phyloP scores from a whole-genome alignment of 805 yeast species.

The Metschnikowia chrysomelidarum region DNA sequence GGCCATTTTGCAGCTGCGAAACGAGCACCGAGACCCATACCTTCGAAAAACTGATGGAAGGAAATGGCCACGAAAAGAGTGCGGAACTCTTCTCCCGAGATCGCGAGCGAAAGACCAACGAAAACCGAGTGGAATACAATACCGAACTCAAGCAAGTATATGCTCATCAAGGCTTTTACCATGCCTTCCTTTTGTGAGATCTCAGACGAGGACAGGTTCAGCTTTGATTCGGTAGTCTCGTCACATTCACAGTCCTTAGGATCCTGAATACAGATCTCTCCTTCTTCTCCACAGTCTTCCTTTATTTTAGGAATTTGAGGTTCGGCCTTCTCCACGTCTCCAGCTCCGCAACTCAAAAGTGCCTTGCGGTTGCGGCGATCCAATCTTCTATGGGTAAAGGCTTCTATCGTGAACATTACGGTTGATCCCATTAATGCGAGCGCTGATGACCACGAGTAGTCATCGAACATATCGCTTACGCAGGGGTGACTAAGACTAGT shows the following conservation, averaged over 20 bases:
- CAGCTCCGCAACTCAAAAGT: too few species aligned
- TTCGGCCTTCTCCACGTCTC: too few species aligned
- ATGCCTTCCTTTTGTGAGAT: too few species aligned
- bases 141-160: conserved; percentile 29
- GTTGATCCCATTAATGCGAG: conserved; percentile 32
- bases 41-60: conserved; percentile 34
- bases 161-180: conserved; percentile 12
- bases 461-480: conserved; percentile 25
- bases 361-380: conserved; percentile 6
- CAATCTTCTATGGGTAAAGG: conserved; percentile 15
- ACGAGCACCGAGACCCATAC: conserved; percentile 33
- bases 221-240: too few species aligned
- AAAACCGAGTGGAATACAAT: conserved; percentile 34
- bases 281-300: too few species aligned
- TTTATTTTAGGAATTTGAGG: too few species aligned
- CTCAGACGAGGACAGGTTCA: too few species aligned
- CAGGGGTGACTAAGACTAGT: conserved; percentile 27
- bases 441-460: conserved; percentile 34
- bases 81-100: conserved; percentile 29
- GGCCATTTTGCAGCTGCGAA: conserved; percentile 30
- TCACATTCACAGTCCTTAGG: too few species aligned
- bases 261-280: too few species aligned
- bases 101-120: conserved; percentile 33
- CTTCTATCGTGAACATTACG: conserved; percentile 30
- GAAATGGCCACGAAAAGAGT: conserved; percentile 29